Base-by-base conservation (phyloP, 1,284 basidiomycete species). In the Pholiota adiposa region DNA sequence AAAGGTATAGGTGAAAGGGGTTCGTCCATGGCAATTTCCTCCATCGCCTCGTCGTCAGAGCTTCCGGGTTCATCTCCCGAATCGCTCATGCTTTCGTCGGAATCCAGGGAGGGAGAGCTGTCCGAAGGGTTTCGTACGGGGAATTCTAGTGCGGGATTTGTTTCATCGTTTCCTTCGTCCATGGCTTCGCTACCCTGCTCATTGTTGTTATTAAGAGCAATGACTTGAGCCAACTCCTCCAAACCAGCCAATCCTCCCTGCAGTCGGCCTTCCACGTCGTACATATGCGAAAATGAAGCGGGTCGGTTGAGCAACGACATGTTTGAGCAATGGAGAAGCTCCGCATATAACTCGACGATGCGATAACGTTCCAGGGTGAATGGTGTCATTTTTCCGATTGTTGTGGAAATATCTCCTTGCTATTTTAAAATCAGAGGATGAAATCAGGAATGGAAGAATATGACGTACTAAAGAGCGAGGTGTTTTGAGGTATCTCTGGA, bases 321-420 rank as follows among this genome's bases (percentile, higher is more conserved):
- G 72, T 98, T 99, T 14, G 97, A 99, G 73, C 95, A 97, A 72
- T 99, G 97, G 14, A 99, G 78, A 14, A 99, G 84, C 74, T 99
- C 97, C 18, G 97, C 97, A 68, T 97, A 97, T 7, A 99, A 83
- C 75, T 99, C 97, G 72, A 95, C 93, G 70, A 99, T 94, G n/a
- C 97, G 88, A 75, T 96, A 98, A 4, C 97, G 88, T 72, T 98
- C 97, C 66, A 97, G 89, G 0, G 97, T 98, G 33, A 99, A 84
- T 0, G 97, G 96, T 1, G 83, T 78, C 48, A 93, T 85, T 8
- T 79, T 72, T 4, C 90, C 89, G 19, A 90, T 79, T 0, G 92
- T 90, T 0, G 92, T 93, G n/a, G 82, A 79, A 18, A 92, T 79
- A 5, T 85, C 82, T 0, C 85, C 86, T 70, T 83, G 81, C 86